Conservation (phyloP, 1,139 yeast species). For the Neolecta irregularis region DNA sequence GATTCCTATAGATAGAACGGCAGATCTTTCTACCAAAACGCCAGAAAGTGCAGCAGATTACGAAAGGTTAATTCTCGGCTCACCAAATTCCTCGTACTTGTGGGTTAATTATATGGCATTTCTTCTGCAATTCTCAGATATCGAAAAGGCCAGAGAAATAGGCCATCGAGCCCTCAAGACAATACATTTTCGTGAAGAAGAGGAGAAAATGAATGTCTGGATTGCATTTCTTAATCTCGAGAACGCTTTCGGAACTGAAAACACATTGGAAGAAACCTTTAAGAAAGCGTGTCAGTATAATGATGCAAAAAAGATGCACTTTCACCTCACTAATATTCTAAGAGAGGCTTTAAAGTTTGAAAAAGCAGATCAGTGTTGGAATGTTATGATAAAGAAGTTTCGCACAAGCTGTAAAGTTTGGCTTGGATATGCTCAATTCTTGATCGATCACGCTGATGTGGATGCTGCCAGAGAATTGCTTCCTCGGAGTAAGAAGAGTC, state of each 20-base stretch:
- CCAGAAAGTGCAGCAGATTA: conserved; percentile 88
- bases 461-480: conserved; percentile 56
- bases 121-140: conserved; percentile 84
- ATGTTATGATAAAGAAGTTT: conserved; percentile 61
- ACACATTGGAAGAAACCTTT: conserved; percentile 63
- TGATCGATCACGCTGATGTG: conserved; percentile 30
- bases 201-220: conserved; percentile 89
- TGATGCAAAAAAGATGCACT: conserved; percentile 40
- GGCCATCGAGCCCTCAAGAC: conserved; percentile 86
- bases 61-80: conserved; percentile 78
- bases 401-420: conserved; percentile 49
- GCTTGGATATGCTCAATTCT: conserved; percentile 63
- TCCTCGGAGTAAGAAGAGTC: conserved; percentile 53
- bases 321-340: not conserved
- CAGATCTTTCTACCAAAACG: conserved; percentile 63
- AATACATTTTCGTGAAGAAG: conserved; percentile 80
- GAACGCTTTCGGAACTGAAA: conserved; percentile 79
- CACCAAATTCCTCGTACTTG: conserved; percentile 80
- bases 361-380: conserved; percentile 56
- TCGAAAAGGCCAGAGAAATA: conserved; percentile 85
- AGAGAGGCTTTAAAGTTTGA: conserved; percentile 29
- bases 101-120: conserved; percentile 99
- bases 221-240: conserved; percentile 88
- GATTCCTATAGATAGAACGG: conserved; percentile 63
- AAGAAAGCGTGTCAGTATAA: conserved; percentile 75